Evolutionary conservation across 73 alveolate genomes (phyloP), one percentile per base, ranked within the genome.

Genomic region (Paramecium primaurelia): DNA sequence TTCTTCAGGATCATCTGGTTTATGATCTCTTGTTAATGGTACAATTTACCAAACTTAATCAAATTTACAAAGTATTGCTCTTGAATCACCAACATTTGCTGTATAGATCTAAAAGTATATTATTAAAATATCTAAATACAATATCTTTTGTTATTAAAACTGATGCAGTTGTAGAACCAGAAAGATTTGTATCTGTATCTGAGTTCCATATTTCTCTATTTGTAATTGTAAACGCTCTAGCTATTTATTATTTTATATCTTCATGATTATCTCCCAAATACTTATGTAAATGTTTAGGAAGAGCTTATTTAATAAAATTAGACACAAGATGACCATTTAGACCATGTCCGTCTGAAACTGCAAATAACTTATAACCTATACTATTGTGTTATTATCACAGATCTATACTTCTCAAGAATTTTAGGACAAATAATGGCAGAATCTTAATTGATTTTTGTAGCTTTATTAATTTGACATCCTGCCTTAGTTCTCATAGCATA

Each of bases 311-410:
- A 22, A 98, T 96, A 87, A 92, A 97, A 34, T 96, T 97, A 47
- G 98, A 92, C 26, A 98, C 97, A 44, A 93, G 80, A 93, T 98
- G 99, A 2, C 99, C 99, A 93, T 94, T 77, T 40, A 87, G 80
- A 2, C 99, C 99, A 59, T 97, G 99, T 22, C 99, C 99, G 92
- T 98, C 99, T 80, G 98, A 97, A 20, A 98, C 99, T n/a, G 99
- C 98, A 45, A 97, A 92, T 37, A 94, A 36, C 58, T 36, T 71
- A 71, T 28, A 28, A 9, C 86, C 86, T 2, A 71, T 71, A 71
- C 86, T 71, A 71, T 49, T 2, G 18, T 40, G 6, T 71, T 9
- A 26, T 32, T 5, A 16, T 34, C 25, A 22, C 25, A 32, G 8
- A 71, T 71, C 8, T 11, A 71, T 71, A 71, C 86, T 71, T 71